Base-by-base conservation (phyloP, 2,329 filamentous ascomycete genomes). In the Ceratocystis alfenasii region DNA sequence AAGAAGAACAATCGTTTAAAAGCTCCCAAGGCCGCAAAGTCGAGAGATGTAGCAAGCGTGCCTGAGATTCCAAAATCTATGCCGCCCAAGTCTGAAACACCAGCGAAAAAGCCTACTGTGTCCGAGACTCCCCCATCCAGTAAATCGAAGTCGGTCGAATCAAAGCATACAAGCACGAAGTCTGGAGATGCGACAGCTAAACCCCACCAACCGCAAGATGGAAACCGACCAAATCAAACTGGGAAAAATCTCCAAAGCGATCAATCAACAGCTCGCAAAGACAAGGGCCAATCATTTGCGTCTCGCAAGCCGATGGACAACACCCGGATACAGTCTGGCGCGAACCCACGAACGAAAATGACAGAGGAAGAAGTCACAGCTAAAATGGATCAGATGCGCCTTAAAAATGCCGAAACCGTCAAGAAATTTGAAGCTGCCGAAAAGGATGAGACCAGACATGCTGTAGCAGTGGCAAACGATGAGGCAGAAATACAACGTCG, bases 321-420 rank as follows among this genome's bases (percentile, higher is more conserved):
- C 57, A 71, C 75, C 7, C 81, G 83, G 8, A 72, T 81, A 8
- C 75, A 76, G 65, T 84, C 81, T 1, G 83, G 83, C 67, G 80
- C 78, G 12, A 84, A 84, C 74, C 82, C 83, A 28, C 81, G 82
- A 10, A 79, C 80, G 28, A 85, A 85, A 73, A 78, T 84, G 33
- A 85, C 83, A 0, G 82, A 86, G 0, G 74, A 76, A 0, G 81
- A 87, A 73, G 78, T 86, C 3, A 76, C 81, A 0, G 79, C 76
- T 68, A 84, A 84, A 72, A 83, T 86, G 79, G 81, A 81, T 70
- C 76, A 81, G 72, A 85, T 84, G 80, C 82, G 83, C 66, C 77
- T 86, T 7, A 72, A 83, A 0, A 77, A 79, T 0, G 81, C 80
- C 0, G 83, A 86, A 72, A 83, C 82, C 74, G 78, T 80, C 70